Conservation (phyloP, 192 early-diverging fungal genomes). For the Coemansia sp. region DNA sequence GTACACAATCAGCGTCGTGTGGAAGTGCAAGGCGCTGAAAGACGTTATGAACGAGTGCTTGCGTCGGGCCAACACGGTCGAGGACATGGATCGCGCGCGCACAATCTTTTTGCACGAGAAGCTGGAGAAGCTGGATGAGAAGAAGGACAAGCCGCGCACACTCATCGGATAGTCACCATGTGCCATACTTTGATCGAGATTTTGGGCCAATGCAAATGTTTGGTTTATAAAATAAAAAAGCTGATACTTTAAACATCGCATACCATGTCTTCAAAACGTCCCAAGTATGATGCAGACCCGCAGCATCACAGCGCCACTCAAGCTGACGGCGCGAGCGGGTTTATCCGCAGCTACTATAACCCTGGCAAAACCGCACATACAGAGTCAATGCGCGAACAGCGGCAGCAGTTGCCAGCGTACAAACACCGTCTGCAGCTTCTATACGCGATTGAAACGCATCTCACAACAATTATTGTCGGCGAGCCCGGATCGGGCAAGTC, state of each 20-base stretch:
- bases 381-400: constrained; percentile 70
- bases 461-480: constrained; percentile 79
- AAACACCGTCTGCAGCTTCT: constrained; percentile 84
- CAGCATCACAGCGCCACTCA: background rate
- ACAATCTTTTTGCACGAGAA: constrained; percentile 24
- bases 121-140: constrained; percentile 25
- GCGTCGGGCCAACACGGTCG: constrained; percentile 46
- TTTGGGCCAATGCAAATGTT: background rate
- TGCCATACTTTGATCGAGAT: background rate
- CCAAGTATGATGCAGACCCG: background rate
- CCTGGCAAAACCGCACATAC: constrained; percentile 50
- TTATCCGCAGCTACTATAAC: constrained; percentile 28
- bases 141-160: constrained; percentile 42
- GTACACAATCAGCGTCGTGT: constrained; percentile 46
- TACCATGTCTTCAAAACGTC: constrained; percentile 3
- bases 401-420: constrained; percentile 84
- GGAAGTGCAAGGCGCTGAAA: constrained; percentile 43
- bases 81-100: constrained; percentile 50
- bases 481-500: constrained; percentile 97
- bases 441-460: constrained; percentile 79
- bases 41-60: constrained; percentile 53
- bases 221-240: background rate
- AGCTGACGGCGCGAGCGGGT: constrained; percentile 5
- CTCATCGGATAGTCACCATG: constrained; percentile 8
- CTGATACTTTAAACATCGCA: too few relatives aligned